Conservation (phyloP, 2,329 filamentous ascomycete genomes). For the Cryphonectria radicalis region DNA sequence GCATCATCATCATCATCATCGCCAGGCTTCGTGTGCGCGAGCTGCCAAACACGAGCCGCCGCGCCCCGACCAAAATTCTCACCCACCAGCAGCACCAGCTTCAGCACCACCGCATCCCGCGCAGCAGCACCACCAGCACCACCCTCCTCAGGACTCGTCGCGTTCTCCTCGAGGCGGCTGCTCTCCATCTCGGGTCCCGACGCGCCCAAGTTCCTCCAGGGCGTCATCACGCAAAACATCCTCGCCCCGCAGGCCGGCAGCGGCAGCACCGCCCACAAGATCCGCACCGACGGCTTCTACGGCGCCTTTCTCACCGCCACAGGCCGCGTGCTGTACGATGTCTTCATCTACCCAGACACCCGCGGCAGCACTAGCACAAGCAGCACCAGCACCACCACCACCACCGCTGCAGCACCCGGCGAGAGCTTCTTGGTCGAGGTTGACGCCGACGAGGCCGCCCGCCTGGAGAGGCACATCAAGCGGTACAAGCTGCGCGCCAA, state of each 20-base stretch:
- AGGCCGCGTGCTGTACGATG: constrained; percentile 84
- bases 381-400: constrained; percentile 33
- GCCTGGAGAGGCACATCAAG: constrained; percentile 73
- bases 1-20: background rate
- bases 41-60: constrained; percentile 21
- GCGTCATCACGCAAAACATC: constrained; percentile 78
- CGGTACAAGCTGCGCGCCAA: constrained; percentile 86
- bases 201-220: constrained; percentile 83
- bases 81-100: background rate
- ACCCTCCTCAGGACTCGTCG: constrained; percentile 52
- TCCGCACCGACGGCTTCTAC: constrained; percentile 65
- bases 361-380: constrained; percentile 35
- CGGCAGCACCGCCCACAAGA: constrained; percentile 31
- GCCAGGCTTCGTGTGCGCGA: constrained; percentile 22
- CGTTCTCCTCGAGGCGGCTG: constrained; percentile 74
- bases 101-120: background rate
- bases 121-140: constrained; percentile 26
- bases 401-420: constrained; percentile 34
- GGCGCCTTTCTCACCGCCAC: constrained; percentile 83
- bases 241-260: constrained; percentile 41
- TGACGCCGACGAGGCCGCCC: constrained; percentile 67
- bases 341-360: constrained; percentile 78
- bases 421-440: constrained; percentile 79
- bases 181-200: constrained; percentile 81
- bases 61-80: constrained; percentile 11